Evolutionary conservation across 108 stramenopile genomes (phyloP), one percentile per base, ranked within the genome.

Genomic region (Stephanodiscus triporus): DNA sequence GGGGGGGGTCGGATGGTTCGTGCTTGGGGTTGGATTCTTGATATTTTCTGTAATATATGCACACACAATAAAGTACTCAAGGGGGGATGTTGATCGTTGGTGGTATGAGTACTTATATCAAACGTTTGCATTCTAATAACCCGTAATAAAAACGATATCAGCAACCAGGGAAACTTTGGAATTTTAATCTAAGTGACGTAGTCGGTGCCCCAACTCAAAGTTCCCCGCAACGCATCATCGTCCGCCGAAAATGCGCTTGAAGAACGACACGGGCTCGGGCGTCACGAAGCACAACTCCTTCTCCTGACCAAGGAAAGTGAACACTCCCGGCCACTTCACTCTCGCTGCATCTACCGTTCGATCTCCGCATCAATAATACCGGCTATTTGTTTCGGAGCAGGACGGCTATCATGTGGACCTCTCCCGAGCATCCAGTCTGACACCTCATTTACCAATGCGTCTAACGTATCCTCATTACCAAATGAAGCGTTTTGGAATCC

Each of bases 401-500:
- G 19, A 16, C 68, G 48, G 24, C 32, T 63, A 0, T 34, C 57
- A 34, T 50, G 63, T 40, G 81, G 61, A 40, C 56, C 68, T 54
- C 84, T 84, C 10, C 93, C 93, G 37, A 90, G 49, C 36, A 94
- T 82, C 88, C 88, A 94, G 38, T 78, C 75, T 6, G 73, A 82
- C 1, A 94, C 75, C 73, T 91, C 93, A 36, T 90, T 64, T 14
- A 90, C 87, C 63, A 89, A 63, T 27, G 16, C 66, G 27, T 85
- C 51, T 55, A 94, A 72, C 19, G 70, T 75, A 13, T 72, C 82
- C 65, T 88, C 87, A 66, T 89, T 77, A 1, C 93, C 93, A 78
- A 90, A 94, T 3, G 90, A 87, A 45, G 86, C 87, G 50, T 88
- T 85, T 63, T 90, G 83, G 61, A 91, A 86, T 30, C 93, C 93